Evolutionary conservation across 129 eudicot genomes (phyloP).

Genomic region (Arctium minus): DNA sequence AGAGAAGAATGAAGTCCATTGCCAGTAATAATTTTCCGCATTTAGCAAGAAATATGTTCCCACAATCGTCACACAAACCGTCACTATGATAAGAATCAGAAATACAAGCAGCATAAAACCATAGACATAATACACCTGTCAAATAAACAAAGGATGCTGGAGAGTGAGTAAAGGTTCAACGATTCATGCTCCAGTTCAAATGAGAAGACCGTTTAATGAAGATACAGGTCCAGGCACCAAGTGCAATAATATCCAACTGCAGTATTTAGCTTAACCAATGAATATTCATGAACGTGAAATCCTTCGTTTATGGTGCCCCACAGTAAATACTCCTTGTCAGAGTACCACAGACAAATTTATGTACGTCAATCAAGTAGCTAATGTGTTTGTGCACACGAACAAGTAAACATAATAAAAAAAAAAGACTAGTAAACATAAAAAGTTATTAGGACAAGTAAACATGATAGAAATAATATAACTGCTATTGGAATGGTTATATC

Average conservation of each 20-base stretch:
- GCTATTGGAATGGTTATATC: background rate
- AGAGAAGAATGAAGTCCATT: conserved; percentile 90
- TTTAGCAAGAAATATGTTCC: conserved; percentile 86
- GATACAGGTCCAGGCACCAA: background rate
- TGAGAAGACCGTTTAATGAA: background rate
- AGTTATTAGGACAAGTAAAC: background rate
- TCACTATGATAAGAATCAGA: conserved; percentile 69
- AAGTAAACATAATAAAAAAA: background rate
- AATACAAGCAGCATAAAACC: conserved; percentile 96
- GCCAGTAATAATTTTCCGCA: conserved; percentile 96
- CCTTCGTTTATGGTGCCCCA: background rate
- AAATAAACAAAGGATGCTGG: background rate
- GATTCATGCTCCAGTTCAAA: background rate
- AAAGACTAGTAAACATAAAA: no score
- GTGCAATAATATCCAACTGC: background rate
- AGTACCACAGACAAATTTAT: background rate
- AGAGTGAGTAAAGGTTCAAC: conserved; percentile 1
- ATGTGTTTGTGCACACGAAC: background rate
- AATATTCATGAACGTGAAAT: background rate
- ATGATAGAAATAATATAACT: background rate
- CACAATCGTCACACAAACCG: conserved; percentile 87
- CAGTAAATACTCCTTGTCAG: background rate
- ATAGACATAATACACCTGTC: conserved; percentile 87
- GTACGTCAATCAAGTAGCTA: background rate
- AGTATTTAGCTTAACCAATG: background rate